Evolutionary conservation across 2,329 filamentous ascomycete genomes (phyloP).

Genomic region (Diaporthe citrichinensis): DNA sequence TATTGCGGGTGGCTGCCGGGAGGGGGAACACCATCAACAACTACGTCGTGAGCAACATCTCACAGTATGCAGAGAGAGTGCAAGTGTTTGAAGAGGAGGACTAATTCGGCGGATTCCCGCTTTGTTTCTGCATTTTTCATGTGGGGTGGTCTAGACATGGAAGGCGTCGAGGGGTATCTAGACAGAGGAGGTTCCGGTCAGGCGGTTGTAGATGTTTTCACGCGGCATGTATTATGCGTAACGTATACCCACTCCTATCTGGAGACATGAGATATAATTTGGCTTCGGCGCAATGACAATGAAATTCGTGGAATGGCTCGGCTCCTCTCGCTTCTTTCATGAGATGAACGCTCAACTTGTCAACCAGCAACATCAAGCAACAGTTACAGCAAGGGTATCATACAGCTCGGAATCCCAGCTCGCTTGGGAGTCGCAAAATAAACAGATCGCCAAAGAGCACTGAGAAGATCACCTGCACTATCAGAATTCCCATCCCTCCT

Average conservation of each 20-base stretch:
- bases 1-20: slow-evolving; percentile 88
- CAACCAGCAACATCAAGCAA: slow-evolving; percentile 7
- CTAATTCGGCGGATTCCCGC: slow-evolving; percentile 2
- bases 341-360: neutral
- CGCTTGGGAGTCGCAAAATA: neutral
- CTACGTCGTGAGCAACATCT: slow-evolving; percentile 84
- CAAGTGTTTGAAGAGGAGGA: slow-evolving; percentile 79
- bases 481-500: slow-evolving; percentile 31
- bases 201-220: slow-evolving; percentile 4
- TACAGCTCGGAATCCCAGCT: neutral
- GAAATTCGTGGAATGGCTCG: neutral
- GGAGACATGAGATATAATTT: slow-evolving; percentile 18
- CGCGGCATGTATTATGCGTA: slow-evolving; percentile 24
- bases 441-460: neutral
- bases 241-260: slow-evolving; percentile 36
- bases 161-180: slow-evolving; percentile 8
- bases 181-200: neutral
- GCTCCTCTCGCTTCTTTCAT: neutral
- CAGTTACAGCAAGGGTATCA: slow-evolving; percentile 35
- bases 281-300: neutral
- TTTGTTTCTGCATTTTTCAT: neutral
- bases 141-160: neutral
- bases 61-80: slow-evolving; percentile 85
- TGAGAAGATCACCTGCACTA: neutral
- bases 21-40: slow-evolving; percentile 85